Conservation (phyloP, 2,329 filamentous ascomycete species). For the Colletotrichum sp. region DNA sequence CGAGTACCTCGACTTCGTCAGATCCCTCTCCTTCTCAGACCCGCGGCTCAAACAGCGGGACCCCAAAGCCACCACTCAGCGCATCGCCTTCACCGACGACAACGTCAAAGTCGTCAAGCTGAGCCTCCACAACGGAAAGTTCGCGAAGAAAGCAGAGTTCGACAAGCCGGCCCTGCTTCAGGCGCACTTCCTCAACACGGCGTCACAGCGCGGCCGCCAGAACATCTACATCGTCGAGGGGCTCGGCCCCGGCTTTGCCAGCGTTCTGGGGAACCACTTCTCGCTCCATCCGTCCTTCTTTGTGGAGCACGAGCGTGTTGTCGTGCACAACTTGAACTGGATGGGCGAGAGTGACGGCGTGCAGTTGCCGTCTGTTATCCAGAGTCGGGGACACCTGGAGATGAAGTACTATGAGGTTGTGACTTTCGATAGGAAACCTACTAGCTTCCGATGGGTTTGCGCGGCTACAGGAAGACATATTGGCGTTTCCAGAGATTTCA, state of each 20-base stretch:
- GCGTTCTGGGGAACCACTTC: slow-evolving; percentile 24
- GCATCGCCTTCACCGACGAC: slow-evolving; percentile 21
- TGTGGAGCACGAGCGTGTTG: slow-evolving; percentile 29
- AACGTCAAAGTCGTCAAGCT: slow-evolving; percentile 22
- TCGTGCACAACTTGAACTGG: slow-evolving; percentile 25
- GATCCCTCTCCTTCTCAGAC: slow-evolving; percentile 20
- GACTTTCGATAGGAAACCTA: slow-evolving; percentile 21
- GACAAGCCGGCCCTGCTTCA: neutral
- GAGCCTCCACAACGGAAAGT: slow-evolving; percentile 11
- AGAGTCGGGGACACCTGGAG: slow-evolving; percentile 15
- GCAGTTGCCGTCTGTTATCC: slow-evolving; percentile 25
- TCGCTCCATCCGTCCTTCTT: slow-evolving; percentile 27
- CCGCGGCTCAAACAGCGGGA: slow-evolving; percentile 24
- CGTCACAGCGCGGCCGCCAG: neutral
- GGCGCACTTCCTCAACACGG: neutral
- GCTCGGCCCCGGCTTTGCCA: slow-evolving; percentile 24
- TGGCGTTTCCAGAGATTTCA: slow-evolving; percentile 22
- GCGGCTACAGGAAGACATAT: slow-evolving; percentile 27
- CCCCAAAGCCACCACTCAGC: slow-evolving; percentile 24
- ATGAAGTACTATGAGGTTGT: slow-evolving; percentile 28
- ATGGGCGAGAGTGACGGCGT: slow-evolving; percentile 27
- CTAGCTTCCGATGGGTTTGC: slow-evolving; percentile 27
- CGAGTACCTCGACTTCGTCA: slow-evolving; percentile 17
- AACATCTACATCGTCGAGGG: slow-evolving; percentile 28
- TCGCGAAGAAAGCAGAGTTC: slow-evolving; percentile 12